Conservation (phyloP, 768 basidiomycete species). For the Termitomyces sp. region DNA sequence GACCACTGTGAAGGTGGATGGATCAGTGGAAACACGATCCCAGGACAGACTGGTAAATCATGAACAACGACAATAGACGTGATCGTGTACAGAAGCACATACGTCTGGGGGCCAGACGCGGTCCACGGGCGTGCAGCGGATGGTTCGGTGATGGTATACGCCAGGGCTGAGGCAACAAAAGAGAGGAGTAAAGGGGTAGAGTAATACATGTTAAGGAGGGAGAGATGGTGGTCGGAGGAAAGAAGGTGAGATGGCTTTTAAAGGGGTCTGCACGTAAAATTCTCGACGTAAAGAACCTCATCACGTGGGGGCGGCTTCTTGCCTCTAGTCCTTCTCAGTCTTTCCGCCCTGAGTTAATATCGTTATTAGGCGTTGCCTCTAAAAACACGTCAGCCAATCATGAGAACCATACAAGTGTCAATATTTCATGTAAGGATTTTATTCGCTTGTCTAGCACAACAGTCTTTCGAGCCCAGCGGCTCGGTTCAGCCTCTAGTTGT, state of each 20-base stretch:
- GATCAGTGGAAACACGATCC: slow-evolving; percentile 62
- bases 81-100: slow-evolving; percentile 9
- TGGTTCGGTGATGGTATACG: slow-evolving; percentile 59
- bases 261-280: slow-evolving; percentile 12
- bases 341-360: not conserved
- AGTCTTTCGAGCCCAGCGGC: not conserved
- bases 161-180: slow-evolving; percentile 49
- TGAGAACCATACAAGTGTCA: slow-evolving; percentile 7
- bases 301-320: slow-evolving; percentile 15
- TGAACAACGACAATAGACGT: not conserved
- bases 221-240: slow-evolving; percentile 5
- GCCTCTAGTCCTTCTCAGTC: not conserved
- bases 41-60: slow-evolving; percentile 43
- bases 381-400: not conserved
- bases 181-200: slow-evolving; percentile 38
- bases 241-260: slow-evolving; percentile 15
- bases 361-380: not conserved
- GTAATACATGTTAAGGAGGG: slow-evolving; percentile 35
- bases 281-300: slow-evolving; percentile 5
- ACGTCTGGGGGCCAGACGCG: slow-evolving; percentile 45
- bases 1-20: slow-evolving; percentile 59
- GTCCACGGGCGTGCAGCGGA: slow-evolving; percentile 47
- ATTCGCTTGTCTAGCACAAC: not conserved
- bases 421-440: slow-evolving; percentile 1
- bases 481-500: not conserved